Conservation (phyloP, 306 rosid genomes). For the Abrus pulchellus region DNA sequence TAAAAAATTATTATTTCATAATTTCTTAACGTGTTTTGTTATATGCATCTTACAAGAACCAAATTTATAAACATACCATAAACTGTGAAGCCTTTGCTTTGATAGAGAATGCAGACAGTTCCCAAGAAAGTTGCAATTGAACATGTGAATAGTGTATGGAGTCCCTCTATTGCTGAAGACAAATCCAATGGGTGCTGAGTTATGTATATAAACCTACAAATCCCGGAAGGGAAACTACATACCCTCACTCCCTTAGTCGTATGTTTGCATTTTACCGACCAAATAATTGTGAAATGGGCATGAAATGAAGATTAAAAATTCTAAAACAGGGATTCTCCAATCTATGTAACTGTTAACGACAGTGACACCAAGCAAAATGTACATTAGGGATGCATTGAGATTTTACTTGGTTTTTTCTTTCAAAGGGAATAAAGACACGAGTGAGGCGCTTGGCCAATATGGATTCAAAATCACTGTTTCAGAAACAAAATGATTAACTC, state of each 20-base stretch:
- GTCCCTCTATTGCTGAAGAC: conserved; percentile 24
- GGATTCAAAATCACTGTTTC: conserved; percentile 13
- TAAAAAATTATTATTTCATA: too few species aligned
- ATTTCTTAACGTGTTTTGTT: too few species aligned
- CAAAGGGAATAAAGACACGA: background rate
- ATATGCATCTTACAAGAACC: too few species aligned
- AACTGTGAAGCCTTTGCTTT: background rate
- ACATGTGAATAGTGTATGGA: conserved; percentile 34
- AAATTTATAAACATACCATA: background rate
- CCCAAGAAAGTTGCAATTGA: conserved; percentile 17
- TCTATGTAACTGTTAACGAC: conserved; percentile 40
- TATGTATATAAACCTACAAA: conserved; percentile 33
- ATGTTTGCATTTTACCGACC: conserved; percentile 48
- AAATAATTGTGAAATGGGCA: conserved; percentile 35
- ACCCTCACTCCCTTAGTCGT: conserved; percentile 33
- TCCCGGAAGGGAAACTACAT: conserved; percentile 38
- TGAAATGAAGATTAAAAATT: conserved; percentile 31
- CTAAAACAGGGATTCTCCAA: conserved; percentile 40
- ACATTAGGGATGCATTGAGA: conserved; percentile 36
- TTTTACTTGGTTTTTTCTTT: conserved; percentile 19
- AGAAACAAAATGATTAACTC: background rate
- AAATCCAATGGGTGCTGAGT: conserved; percentile 37
- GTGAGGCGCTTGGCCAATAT: conserved; percentile 22
- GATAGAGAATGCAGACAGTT: conserved; percentile 10
- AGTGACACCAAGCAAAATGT: conserved; percentile 24